These are phyloP conservation scores for Cytospora schulzeri DNA, from an alignment of 2,329 filamentous ascomycete species.

Conservation along the genomic window DNA sequence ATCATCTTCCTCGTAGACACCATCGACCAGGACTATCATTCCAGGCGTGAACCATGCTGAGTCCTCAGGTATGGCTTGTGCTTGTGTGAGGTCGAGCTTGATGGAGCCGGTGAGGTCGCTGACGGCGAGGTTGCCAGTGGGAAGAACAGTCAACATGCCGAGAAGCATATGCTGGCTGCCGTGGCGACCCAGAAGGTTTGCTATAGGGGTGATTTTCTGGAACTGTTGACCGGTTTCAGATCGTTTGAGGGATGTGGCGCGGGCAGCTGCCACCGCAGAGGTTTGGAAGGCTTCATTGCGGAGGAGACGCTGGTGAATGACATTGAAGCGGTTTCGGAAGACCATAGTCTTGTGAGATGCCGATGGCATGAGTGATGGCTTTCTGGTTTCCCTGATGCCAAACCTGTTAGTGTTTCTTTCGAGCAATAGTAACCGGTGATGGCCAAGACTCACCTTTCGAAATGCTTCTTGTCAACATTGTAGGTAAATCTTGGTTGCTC, in stretches of 20 bases:
- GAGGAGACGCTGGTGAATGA: constrained; percentile 88
- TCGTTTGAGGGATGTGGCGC: constrained; percentile 56
- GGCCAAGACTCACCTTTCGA: constrained; percentile 66
- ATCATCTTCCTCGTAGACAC: constrained; percentile 94
- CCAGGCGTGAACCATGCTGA: constrained; percentile 92
- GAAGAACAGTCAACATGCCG: constrained; percentile 77
- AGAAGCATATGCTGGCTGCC: constrained; percentile 84
- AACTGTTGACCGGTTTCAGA: constrained; percentile 67
- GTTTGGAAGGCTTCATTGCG: constrained; percentile 92
- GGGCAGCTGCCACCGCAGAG: constrained; percentile 68
- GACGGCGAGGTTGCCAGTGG: constrained; percentile 79
- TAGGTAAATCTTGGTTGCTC: constrained; percentile 81
- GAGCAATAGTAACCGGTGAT: neutral
- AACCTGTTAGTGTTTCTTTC: constrained; percentile 13
- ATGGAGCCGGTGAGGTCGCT: constrained; percentile 90
- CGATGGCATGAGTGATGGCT: constrained; percentile 72
- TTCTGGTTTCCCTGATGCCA: constrained; percentile 56
- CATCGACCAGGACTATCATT: constrained; percentile 94
- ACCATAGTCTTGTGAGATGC: constrained; percentile 80
- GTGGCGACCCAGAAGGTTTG: constrained; percentile 74
- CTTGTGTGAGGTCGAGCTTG: constrained; percentile 77
- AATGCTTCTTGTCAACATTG: constrained; percentile 83
- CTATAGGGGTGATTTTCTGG: constrained; percentile 87
- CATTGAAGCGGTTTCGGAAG: constrained; percentile 88
- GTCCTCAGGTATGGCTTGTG: constrained; percentile 78